Evolutionary conservation across 169 alveolate species (phyloP).

Genomic region (Babesia caballi): DNA sequence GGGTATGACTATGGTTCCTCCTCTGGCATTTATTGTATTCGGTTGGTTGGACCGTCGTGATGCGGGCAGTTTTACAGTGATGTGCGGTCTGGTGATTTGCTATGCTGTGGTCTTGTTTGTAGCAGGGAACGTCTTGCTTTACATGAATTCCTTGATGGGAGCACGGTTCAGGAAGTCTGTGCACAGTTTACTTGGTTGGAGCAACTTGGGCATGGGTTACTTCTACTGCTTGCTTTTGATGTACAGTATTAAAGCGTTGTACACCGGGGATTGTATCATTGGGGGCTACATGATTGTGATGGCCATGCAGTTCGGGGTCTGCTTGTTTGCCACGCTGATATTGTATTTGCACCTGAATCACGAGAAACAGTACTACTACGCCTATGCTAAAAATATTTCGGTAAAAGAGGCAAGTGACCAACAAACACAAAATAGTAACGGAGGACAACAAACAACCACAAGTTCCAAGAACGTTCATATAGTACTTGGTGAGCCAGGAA

Average conservation of each 20-base stretch:
- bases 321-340: slow-evolving; percentile 1
- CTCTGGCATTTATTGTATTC: neutral
- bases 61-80: neutral
- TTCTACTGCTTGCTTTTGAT: neutral
- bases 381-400: neutral
- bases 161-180: neutral
- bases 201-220: slow-evolving; percentile 28
- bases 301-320: slow-evolving; percentile 13
- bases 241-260: neutral
- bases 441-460: neutral
- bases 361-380: slow-evolving; percentile 15
- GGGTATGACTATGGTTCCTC: slow-evolving; percentile 7
- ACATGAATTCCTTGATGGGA: slow-evolving; percentile 33
- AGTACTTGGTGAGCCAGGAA: neutral
- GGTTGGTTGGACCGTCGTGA: neutral
- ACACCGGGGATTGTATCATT: neutral
- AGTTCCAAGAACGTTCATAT: neutral
- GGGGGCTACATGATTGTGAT: slow-evolving; percentile 17
- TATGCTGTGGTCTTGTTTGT: slow-evolving; percentile 5
- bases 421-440: neutral
- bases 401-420: neutral
- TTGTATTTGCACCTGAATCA: slow-evolving; percentile 2
- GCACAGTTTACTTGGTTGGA: slow-evolving; percentile 31
- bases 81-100: neutral
- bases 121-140: slow-evolving; percentile 2